phyloP scores from a whole-genome alignment of 768 basidiomycete species.

The Scleroderma bovista region DNA sequence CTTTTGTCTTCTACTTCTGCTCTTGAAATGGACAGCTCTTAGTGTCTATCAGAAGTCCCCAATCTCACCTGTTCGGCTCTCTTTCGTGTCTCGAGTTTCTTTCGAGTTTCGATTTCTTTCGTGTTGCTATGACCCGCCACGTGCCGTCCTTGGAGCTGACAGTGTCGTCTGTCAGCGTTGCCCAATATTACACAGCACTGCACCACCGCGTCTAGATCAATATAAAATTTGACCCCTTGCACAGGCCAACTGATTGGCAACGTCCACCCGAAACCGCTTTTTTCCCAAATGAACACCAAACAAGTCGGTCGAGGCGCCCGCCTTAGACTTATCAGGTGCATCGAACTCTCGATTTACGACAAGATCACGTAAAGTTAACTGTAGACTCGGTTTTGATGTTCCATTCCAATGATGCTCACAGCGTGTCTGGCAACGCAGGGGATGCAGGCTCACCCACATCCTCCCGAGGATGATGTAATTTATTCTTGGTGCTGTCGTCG shows the following conservation, averaged over 20 bases:
- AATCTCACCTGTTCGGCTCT: neutral
- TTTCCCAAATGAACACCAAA: too few species aligned
- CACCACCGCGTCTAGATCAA: too few species aligned
- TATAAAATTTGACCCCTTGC: too few species aligned
- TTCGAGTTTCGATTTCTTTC: too few species aligned
- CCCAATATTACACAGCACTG: too few species aligned
- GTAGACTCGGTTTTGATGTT: neutral
- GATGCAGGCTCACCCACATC: neutral
- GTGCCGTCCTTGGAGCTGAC: too few species aligned
- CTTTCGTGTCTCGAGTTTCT: neutral
- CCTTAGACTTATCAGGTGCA: too few species aligned
- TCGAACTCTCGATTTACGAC: neutral
- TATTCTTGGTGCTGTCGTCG: neutral
- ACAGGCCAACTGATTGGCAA: too few species aligned
- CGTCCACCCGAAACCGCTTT: too few species aligned
- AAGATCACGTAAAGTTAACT: neutral
- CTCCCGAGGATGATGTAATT: neutral
- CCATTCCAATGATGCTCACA: neutral
- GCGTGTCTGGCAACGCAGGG: neutral
- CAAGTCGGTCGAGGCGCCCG: too few species aligned
- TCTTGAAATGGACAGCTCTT: neutral
- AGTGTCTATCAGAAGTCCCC: neutral
- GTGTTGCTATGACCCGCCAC: too few species aligned
- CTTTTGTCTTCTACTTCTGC: neutral
- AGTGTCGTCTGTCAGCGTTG: too few species aligned